Conservation (phyloP, 2,329 filamentous ascomycete species). For the Penicillium sp. region DNA sequence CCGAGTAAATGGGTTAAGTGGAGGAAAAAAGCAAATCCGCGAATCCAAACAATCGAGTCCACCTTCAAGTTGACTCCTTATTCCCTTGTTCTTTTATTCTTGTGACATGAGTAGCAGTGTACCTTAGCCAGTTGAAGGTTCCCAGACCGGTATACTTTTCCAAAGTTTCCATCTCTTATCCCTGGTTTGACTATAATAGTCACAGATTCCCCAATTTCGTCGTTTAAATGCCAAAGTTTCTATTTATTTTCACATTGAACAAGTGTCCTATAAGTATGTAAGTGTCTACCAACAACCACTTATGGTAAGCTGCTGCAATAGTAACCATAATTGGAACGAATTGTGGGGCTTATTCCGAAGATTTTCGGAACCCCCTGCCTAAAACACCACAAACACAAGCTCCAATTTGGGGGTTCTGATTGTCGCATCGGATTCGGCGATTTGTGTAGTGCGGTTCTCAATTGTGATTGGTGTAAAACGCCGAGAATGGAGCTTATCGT, state of each 20-base stretch:
- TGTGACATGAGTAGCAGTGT: slow-evolving; percentile 17
- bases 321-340: neutral
- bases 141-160: slow-evolving; percentile 8
- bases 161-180: slow-evolving; percentile 3
- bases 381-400: neutral
- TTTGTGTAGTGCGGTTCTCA: neutral
- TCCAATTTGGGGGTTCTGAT: neutral
- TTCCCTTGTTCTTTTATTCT: slow-evolving; percentile 6
- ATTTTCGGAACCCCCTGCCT: slow-evolving; percentile 9
- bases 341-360: neutral
- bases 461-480: slow-evolving; percentile 14
- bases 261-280: neutral
- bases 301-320: neutral
- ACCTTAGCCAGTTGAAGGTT: slow-evolving; percentile 13
- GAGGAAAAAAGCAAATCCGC: slow-evolving; percentile 13
- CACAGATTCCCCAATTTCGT: neutral
- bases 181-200: neutral
- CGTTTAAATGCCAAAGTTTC: neutral
- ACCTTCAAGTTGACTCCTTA: slow-evolving; percentile 14
- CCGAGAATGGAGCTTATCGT: slow-evolving; percentile 23
- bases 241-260: neutral
- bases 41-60: slow-evolving; percentile 13
- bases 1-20: slow-evolving; percentile 31
- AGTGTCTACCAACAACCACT: neutral
- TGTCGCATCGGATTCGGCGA: slow-evolving; percentile 13